Evolutionary conservation across 2,329 filamentous ascomycete species (phyloP), one percentile per base, ranked within the genome.

Genomic region (Gnomoniopsis sp.): DNA sequence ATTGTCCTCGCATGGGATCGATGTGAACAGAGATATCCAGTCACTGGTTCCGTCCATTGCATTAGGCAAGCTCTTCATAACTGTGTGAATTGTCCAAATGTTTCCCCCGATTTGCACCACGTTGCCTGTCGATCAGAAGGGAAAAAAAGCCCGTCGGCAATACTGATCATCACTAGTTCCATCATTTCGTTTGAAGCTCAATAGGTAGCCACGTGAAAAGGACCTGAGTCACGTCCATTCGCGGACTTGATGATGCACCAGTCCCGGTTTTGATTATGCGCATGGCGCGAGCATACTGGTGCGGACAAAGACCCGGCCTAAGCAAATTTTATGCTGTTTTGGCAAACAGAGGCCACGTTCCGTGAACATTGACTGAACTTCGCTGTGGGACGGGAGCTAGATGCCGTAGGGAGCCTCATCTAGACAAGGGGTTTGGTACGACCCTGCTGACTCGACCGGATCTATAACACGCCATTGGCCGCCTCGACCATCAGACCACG

Each of bases 381-480:
- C 14, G 22, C 41, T 30, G 46, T 49, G 34, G 34, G 30, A 21
- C 53, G 53, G 53, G 33, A 21, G 22, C 6, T 38, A 33, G 38
- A 34, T 38, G 49, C 53, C 53, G 22, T 43, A n/a, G 38, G 14
- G 22, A 55, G 46, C 34, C 33, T 30, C 22, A 30, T 19, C 53
- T 55, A 34, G 15, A 49, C 34, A 4, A 30, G 26, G 44, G 53
- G 53, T 21, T 55, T 49, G 53, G n/a, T 22, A 34, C 34, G 11
- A 22, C 44, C 30, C n/a, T n/a, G 21, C 15, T 19, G 22, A 21
- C 34, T 41, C 10, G 33, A 19, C 17, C 15, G 19, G 53, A 48
- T 55, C 53, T 23, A 43, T 55, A 55, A 49, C 21, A 54, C 52
- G 52, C 52, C 30, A 49, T 56, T 44, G 53, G 53, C 38, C 46